phyloP scores from a whole-genome alignment of 352 stramenopile genomes.

The Thalassiosira oceanica region DNA sequence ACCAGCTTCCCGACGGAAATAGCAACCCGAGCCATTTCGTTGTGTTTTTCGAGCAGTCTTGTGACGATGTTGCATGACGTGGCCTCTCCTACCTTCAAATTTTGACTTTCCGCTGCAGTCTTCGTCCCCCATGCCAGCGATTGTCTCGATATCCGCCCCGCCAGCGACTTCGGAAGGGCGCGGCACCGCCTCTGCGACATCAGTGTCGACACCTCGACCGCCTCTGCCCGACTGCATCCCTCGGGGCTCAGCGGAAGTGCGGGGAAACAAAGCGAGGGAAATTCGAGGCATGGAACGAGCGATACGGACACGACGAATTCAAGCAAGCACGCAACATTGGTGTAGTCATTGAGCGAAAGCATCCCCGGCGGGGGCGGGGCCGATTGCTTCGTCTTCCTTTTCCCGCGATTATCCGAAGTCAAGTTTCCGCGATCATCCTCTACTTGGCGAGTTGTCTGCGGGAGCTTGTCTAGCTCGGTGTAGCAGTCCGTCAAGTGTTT shows the following conservation, averaged over 20 bases:
- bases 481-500: conserved; percentile 46
- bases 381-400: no score
- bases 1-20: conserved; percentile 39
- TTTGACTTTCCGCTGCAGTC: conserved; percentile 20
- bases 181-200: conserved; percentile 28
- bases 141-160: conserved; percentile 57
- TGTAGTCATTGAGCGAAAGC: conserved; percentile 79
- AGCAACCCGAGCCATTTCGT: conserved; percentile 35
- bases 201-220: no score
- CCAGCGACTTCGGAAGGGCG: conserved; percentile 64
- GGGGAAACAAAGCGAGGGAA: conserved; percentile 38
- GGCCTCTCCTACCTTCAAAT: no score
- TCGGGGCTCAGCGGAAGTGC: conserved; percentile 6
- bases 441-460: conserved; percentile 6
- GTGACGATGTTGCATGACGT: no score
- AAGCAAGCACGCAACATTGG: conserved; percentile 73
- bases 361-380: conserved; percentile 61
- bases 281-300: conserved; percentile 62
- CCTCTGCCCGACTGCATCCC: no score
- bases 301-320: conserved; percentile 66
- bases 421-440: not conserved
- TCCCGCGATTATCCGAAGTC: conserved; percentile 21
- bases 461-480: conserved; percentile 37
- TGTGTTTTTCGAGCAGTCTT: not conserved
- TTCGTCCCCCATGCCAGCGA: conserved; percentile 46